Evolutionary conservation across 257 asterid genomes (phyloP).

Genomic region (Penstemon eatonii): DNA sequence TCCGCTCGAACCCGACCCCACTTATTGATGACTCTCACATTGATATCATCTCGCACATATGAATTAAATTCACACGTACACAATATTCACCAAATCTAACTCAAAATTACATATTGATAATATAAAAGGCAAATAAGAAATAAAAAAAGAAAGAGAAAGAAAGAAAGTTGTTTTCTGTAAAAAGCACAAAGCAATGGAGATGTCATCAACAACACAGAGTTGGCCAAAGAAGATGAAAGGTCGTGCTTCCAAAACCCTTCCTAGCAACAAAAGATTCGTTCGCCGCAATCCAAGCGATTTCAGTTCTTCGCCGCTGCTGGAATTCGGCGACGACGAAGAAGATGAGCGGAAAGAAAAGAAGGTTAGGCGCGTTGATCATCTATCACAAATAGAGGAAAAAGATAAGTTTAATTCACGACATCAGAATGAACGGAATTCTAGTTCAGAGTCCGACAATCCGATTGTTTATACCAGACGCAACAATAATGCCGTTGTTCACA

Average conservation of each 20-base stretch:
- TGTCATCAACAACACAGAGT: constrained; percentile 43
- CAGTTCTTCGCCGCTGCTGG: constrained; percentile 28
- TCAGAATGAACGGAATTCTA: constrained; percentile 34
- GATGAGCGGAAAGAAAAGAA: constrained; percentile 71
- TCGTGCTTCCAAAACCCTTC: constrained; percentile 49
- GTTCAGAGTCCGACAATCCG: constrained; percentile 42
- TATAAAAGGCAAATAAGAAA: too few species aligned
- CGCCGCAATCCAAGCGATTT: constrained; percentile 39
- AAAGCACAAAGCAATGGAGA: constrained; percentile 52
- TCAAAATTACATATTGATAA: too few species aligned
- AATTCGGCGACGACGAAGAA: constrained; percentile 49
- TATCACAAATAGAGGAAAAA: constrained; percentile 43
- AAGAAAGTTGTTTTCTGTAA: too few species aligned
- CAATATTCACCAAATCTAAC: too few species aligned
- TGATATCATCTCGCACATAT: too few species aligned
- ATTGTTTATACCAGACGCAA: constrained; percentile 36
- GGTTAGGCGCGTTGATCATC: constrained; percentile 54
- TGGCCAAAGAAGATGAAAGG: constrained; percentile 77
- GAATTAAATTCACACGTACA: too few species aligned
- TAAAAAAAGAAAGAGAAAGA: too few species aligned
- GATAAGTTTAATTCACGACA: not conserved
- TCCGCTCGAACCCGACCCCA: too few species aligned
- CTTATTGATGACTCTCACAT: too few species aligned
- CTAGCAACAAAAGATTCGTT: constrained; percentile 40
- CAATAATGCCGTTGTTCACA: constrained; percentile 55